Conservation (phyloP, 345 rosid species). For the Lepidium didymum region DNA sequence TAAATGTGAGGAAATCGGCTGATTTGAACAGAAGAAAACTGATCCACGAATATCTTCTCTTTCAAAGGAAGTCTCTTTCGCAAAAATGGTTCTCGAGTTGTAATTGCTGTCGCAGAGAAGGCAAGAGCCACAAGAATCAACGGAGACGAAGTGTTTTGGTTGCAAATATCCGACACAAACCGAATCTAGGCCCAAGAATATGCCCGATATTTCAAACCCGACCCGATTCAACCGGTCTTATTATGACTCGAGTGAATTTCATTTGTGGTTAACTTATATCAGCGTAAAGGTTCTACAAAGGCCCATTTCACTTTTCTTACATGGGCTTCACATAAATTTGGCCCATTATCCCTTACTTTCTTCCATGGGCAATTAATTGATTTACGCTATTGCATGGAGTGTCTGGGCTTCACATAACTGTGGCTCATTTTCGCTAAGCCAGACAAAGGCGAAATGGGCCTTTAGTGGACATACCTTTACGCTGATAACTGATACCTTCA, state of each 20-base stretch:
- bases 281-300: not conserved
- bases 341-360: no score
- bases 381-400: no score
- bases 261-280: not conserved
- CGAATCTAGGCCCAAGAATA: conserved; percentile 7
- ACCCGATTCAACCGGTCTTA: not conserved
- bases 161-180: not conserved
- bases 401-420: no score
- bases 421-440: no score
- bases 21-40: not conserved
- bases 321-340: no score
- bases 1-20: not conserved
- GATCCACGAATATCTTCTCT: not conserved
- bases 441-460: no score
- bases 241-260: not conserved
- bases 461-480: no score
- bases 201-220: not conserved
- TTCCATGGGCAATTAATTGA: no score
- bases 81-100: not conserved
- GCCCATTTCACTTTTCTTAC: no score
- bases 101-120: not conserved
- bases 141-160: not conserved
- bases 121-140: not conserved
- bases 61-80: not conserved
- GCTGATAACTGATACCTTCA: not conserved